Evolutionary conservation across 1,139 yeast species (phyloP), one percentile per base, ranked within the genome.

Genomic region (Candida sp.): DNA sequence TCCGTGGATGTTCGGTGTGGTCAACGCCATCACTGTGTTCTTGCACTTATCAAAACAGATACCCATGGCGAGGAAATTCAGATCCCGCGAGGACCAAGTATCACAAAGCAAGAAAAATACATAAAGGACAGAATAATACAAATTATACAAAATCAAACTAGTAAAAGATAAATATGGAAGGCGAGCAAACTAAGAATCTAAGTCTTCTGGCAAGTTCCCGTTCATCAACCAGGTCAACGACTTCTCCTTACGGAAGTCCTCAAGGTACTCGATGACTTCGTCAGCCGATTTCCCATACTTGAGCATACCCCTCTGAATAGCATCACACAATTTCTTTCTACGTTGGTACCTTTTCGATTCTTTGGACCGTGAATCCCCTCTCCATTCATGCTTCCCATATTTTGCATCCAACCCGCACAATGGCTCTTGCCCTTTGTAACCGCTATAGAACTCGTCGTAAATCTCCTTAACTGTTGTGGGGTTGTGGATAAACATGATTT

Each of bases 201-300:
- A 61, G 55, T 77, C 81, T 3, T 63, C 63, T 3, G 82, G 82
- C 23, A 77, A 63, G 54, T 77, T 73, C 7, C 82, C 82, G 57
- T 77, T 77, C 82, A 77, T 77, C 25, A 77, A 73, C 82, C 82
- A 77, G 4, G 82, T 77, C 51, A 77, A 68, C 34, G 76, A 70
- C 61, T 75, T 75, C 49, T 75, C 78, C 37, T 78, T 80, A 35
- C 81, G 59, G 57, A 68, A 77, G 51, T 69, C 73, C 56, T 77
- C 82, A 46, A 77, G 75, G 54, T 72, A 73, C 40, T 64, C 63
- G 48, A 75, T 75, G 46, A 77, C 72, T 49, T 76, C 80, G n/a
- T 77, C 80, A 2, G 74, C 73, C 7, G 72, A 62, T 57, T 77
- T 76, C 45, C 69, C 73, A 58, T 72, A 77, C 57, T 75, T 76